Base-by-base conservation (phyloP, 805 yeast genomes). In the Clavispora carvajalis region DNA sequence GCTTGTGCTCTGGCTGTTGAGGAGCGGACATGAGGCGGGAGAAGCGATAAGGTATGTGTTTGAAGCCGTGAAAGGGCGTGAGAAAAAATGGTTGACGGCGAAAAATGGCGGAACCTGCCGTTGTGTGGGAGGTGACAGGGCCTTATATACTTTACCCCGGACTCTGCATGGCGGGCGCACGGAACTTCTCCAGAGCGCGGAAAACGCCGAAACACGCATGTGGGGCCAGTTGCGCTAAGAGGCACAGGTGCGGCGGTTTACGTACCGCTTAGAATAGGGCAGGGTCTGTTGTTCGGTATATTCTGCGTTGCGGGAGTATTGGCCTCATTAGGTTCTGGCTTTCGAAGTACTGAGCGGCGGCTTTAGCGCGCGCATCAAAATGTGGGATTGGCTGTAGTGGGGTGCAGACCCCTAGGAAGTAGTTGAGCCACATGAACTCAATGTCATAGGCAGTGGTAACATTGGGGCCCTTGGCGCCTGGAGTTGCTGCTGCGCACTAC, bases 1-100 rank as follows among this genome's bases (percentile, higher is more conserved):
- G 67, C 53, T 65, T 66, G 53, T 69, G 74, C 43, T 59, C 62
- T 18, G 68, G 60, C 53, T 69, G 74, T 47, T 68, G 64, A 54
- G 62, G 66, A 16, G 63, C 63, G 22, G 65, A 51, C 71, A 66
- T 66, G 13, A 33, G 47, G 17, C 34, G 34, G 13, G 22, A 5
- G 15, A 22, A 18, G 22, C 9, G 13, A 19, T 13, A 17, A 4
- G 17, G 36, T 22, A 9, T 33, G 7, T 10, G 13, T 19, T 22
- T 33, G 22, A 18, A 15, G 25, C 24, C 36, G 11, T 4, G 5
- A 19, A 19, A 2, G 3, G 34, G 22, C 22, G 18, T 31, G 22
- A 19, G 22, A 31, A 31, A 10, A n/a, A 23, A 9, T 2, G 22
- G 9, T 5, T 10, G 36, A 19, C 36, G 24, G 18, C 18, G 18